A percentile compares a stretch with the other conserved stretches of the same genome.
Conservation (phyloP, 768 basidiomycete genomes). For the Phlebiopsis flavidoalba region DNA sequence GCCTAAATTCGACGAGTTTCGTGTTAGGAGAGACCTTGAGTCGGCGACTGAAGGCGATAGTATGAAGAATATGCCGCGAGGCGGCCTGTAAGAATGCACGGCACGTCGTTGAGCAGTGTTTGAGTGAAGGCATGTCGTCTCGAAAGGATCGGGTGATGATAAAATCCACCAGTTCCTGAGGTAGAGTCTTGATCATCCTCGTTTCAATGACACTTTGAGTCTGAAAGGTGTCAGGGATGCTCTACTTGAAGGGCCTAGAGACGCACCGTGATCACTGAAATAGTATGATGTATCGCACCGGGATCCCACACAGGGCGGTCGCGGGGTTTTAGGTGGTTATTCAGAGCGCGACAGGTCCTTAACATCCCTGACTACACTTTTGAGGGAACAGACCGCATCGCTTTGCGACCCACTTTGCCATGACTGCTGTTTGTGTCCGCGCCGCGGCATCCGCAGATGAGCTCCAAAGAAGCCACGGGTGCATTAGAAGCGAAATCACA, state of each 20-base stretch:
- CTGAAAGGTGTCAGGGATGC: neutral
- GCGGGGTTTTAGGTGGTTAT: neutral
- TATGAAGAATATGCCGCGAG: neutral
- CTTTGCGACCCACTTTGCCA: no score
- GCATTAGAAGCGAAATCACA: no score
- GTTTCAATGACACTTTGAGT: neutral
- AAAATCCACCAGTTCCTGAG: neutral
- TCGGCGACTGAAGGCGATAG: neutral
- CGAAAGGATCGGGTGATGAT: neutral
- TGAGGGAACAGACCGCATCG: neutral
- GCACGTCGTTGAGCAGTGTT: neutral
- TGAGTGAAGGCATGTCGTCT: neutral
- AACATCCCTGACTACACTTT: neutral
- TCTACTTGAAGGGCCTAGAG: neutral
- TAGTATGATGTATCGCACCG: neutral
- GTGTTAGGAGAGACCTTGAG: neutral
- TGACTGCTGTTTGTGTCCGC: no score
- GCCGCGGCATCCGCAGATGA: no score
- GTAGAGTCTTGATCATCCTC: neutral
- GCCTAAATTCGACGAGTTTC: neutral
- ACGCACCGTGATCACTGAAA: neutral
- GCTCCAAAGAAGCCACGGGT: no score
- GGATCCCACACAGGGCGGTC: neutral
- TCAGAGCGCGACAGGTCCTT: neutral
- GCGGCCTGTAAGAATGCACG: neutral